phyloP scores from a whole-genome alignment of 345 rosid genomes.

The Eutrema yunnanense region DNA sequence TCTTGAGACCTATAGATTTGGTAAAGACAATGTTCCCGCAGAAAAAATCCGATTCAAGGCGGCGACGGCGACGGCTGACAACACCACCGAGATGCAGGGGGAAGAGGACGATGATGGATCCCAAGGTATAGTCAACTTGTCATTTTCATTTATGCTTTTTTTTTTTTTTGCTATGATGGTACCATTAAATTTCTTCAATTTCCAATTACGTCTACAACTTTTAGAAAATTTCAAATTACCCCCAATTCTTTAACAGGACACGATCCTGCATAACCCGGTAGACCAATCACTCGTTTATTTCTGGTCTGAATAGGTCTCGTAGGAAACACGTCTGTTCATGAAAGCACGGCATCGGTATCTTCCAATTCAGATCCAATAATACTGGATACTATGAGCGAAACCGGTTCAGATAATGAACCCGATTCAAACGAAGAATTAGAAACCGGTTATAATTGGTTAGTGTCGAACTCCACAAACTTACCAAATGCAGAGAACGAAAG shows the following conservation, averaged over 20 bases:
- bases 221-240: background rate
- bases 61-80: background rate
- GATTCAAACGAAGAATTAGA: background rate
- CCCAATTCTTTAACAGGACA: background rate
- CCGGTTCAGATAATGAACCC: background rate
- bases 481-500: background rate
- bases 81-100: background rate
- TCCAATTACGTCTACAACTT: background rate
- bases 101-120: constrained; percentile 3
- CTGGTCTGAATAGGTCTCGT: background rate
- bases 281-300: background rate
- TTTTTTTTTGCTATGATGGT: too few relatives aligned
- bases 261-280: background rate
- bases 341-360: background rate
- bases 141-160: background rate
- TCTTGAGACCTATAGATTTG: constrained; percentile 21
- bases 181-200: background rate
- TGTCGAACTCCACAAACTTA: constrained; percentile 3
- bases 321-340: constrained; percentile 1
- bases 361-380: background rate
- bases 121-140: constrained; percentile 27
- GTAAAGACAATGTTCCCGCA: constrained; percentile 13
- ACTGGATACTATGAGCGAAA: background rate
- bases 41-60: background rate
- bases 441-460: background rate